Evolutionary conservation across 257 asterid species (phyloP).

Genomic region (Salvia rosmarinus): DNA sequence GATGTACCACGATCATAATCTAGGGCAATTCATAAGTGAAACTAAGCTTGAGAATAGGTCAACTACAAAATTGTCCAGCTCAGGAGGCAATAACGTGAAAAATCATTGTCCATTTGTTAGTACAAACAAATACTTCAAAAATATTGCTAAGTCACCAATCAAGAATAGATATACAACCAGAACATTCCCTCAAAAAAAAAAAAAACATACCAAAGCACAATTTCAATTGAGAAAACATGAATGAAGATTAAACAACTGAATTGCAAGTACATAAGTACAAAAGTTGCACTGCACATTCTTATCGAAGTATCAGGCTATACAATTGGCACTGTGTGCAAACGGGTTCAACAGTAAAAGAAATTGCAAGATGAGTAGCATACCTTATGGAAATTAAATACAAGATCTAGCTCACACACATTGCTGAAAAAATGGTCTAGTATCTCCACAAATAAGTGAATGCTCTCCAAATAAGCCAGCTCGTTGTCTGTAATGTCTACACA

Average conservation of each 20-base stretch:
- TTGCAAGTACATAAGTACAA: background rate
- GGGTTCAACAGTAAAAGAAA: constrained; percentile 10
- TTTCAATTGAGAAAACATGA: background rate
- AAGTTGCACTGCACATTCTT: background rate
- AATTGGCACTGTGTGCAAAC: background rate
- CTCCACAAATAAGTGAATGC: constrained; percentile 97
- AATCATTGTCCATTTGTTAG: background rate
- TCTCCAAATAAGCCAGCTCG: constrained; percentile 78
- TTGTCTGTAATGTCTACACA: constrained; percentile 98
- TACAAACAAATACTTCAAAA: background rate
- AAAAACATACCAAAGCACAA: background rate
- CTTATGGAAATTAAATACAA: constrained; percentile 97
- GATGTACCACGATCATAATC: background rate
- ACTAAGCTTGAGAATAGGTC: constrained; percentile 16
- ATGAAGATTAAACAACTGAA: constrained; percentile 5
- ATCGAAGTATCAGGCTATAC: constrained; percentile 7
- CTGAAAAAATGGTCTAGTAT: constrained; percentile 95
- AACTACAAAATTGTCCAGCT: background rate
- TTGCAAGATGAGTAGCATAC: constrained; percentile 43
- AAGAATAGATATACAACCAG: background rate
- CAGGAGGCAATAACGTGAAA: constrained; percentile 8
- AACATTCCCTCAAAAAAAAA: background rate
- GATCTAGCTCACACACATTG: constrained; percentile 95
- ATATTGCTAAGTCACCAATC: background rate
- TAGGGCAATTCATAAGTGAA: background rate